A percentile compares a stretch with the other conserved stretches of the same genome.
Conservation (phyloP, 2,329 filamentous ascomycete species). For the Botrytis cinerea region DNA sequence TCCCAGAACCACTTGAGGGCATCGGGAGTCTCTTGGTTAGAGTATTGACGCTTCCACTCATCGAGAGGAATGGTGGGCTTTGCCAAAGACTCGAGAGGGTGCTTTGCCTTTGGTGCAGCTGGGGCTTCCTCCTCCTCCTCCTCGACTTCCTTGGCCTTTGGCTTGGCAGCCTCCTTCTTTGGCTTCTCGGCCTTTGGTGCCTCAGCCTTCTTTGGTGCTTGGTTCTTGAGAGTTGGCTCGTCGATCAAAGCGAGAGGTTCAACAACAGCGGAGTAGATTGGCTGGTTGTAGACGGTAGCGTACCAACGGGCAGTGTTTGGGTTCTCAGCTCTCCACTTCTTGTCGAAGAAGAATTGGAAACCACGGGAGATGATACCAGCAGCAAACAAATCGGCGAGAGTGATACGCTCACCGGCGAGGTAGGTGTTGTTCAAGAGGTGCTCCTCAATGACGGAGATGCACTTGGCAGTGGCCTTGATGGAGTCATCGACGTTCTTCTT, state of each 20-base stretch:
- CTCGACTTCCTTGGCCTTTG: conserved; percentile 53
- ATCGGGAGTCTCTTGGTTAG: conserved; percentile 84
- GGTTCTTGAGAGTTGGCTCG: conserved; percentile 64
- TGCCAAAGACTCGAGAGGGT: conserved; percentile 84
- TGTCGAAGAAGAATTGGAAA: conserved; percentile 94
- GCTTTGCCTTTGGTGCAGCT: conserved; percentile 86
- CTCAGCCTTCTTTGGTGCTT: conserved; percentile 77
- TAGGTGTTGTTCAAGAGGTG: conserved; percentile 93
- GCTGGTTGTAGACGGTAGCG: conserved; percentile 89
- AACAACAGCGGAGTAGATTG: conserved; percentile 81
- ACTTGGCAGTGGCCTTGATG: conserved; percentile 68
- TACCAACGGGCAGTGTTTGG: conserved; percentile 92
- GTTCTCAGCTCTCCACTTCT: conserved; percentile 79
- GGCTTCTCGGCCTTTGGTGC: conserved; percentile 66
- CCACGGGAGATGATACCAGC: conserved; percentile 78
- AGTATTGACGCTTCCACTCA: conserved; percentile 99
- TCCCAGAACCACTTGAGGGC: conserved; percentile 99
- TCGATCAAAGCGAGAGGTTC: conserved; percentile 78
- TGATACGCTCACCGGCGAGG: conserved; percentile 96
- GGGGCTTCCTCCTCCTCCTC: conserved; percentile 61
- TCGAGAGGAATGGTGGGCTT: conserved; percentile 82
- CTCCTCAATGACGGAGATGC: conserved; percentile 73
- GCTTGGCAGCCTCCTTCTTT: conserved; percentile 52
- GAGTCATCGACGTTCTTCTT: conserved; percentile 93
- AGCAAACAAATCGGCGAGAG: conserved; percentile 89